Evolutionary conservation across 2,329 filamentous ascomycete genomes (phyloP), one percentile per base, ranked within the genome.

Genomic region (Xylariales sp.): DNA sequence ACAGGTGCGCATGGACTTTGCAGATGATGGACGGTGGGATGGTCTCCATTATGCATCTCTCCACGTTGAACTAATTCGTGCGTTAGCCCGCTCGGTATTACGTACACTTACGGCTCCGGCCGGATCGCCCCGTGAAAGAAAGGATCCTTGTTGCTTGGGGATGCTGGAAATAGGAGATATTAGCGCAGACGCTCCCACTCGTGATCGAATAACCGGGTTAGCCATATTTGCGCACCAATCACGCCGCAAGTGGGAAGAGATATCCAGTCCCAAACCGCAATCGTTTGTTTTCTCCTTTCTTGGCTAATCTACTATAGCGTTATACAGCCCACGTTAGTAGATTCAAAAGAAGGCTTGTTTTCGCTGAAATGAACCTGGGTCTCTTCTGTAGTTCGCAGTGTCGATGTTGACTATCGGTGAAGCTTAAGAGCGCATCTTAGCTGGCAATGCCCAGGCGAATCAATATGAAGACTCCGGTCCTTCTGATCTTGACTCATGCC

Each of bases 141-240:
- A 43, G 18, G 36, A 23, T 52, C 23, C 50, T 30, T 45, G 16
- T 23, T 18, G 14, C 39, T 45, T 43, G 28, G 39, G 5, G 3
- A 39, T 1, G 30, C 30, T 7, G 4, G 10, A 30, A 41, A 12
- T 1, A 41, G 9, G n/a, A 32, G 41, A 32, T 23, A 28, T 9
- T 14, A 39, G 45, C 12, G 18, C 18, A 30, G 45, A 39, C 39
- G 45, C 45, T 14, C 18, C 14, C 4, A 14, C 12, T 52, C 23
- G 36, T 60, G 34, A 60, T 49, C 49, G 18, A 49, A 49, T n/a
- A 43, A 1, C 28, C 16, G 32, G 23, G 16, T n/a, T n/a, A 41
- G 30, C 48, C n/a, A 6, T n/a, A 56, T 32, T 56, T 30, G 54
- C 39, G 54, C 39, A 45, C 54, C 54, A 56, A 56, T 56, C 54